These are phyloP conservation scores for Calvatia gigantea DNA, from an alignment of 768 basidiomycete genomes.

Conservation along the genomic window DNA sequence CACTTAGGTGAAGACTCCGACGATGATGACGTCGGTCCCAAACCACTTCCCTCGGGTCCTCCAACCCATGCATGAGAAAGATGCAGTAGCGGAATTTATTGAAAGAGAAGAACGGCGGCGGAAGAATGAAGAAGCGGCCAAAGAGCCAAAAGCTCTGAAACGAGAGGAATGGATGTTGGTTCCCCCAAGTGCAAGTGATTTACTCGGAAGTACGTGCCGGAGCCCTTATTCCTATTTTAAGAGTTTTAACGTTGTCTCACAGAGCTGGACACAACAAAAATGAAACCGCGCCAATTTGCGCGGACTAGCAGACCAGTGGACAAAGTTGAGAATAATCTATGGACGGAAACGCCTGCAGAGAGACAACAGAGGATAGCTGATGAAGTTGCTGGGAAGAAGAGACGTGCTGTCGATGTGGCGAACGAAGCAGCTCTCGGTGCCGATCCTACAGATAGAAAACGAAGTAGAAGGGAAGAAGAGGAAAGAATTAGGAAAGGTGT, in stretches of 20 bases:
- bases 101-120: conserved; percentile 78
- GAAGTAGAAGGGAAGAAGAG: conserved; percentile 61
- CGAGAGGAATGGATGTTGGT: conserved; percentile 99
- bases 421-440: conserved; percentile 38
- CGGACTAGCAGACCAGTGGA: conserved; percentile 36
- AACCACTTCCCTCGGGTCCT: conserved; percentile 58
- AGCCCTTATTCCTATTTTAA: background rate
- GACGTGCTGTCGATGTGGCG: conserved; percentile 58
- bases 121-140: conserved; percentile 61
- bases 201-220: conserved; percentile 65
- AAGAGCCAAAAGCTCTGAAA: conserved; percentile 70
- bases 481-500: conserved; percentile 67
- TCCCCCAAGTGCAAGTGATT: conserved; percentile 79
- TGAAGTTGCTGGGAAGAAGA: conserved; percentile 90
- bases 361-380: conserved; percentile 89
- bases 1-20: conserved; percentile 52
- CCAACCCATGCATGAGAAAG: conserved; percentile 36
- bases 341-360: conserved; percentile 98
- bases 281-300: conserved; percentile 78
- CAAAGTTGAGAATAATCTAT: conserved; percentile 64
- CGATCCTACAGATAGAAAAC: conserved; percentile 43
- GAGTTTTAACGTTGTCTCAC: background rate
- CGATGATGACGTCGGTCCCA: conserved; percentile 84
- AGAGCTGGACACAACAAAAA: conserved; percentile 87
- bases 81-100: conserved; percentile 79